Conservation (phyloP, 495 filamentous ascomycete species). For the Lentithecium fluviatile region DNA sequence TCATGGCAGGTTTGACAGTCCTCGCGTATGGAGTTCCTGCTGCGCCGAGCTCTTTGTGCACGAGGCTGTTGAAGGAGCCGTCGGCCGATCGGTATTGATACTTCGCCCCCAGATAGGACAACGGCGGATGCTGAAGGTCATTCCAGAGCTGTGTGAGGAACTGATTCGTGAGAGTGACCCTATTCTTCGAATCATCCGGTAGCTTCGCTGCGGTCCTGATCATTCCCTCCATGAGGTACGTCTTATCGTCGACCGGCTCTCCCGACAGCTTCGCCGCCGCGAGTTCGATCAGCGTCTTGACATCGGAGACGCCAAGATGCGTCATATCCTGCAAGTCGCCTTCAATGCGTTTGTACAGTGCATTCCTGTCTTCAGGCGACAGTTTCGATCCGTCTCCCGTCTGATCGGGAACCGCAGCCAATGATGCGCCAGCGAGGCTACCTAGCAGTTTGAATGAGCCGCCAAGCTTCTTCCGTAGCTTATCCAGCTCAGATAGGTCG, state of each 20-base stretch:
- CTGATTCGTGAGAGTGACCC: conserved; percentile 55
- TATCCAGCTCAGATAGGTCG: conserved; percentile 29
- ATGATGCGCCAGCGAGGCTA: conserved; percentile 29
- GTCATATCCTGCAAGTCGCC: conserved; percentile 38
- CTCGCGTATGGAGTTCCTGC: conserved; percentile 68
- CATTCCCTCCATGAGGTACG: conserved; percentile 58
- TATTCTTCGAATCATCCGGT: conserved; percentile 54
- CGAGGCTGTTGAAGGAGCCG: conserved; percentile 66
- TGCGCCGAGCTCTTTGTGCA: conserved; percentile 65
- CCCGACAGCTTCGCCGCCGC: conserved; percentile 34
- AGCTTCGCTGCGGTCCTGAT: conserved; percentile 52
- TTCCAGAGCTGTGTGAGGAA: conserved; percentile 66
- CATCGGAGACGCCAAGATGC: conserved; percentile 46
- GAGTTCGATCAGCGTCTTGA: conserved; percentile 50
- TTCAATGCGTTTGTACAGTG: conserved; percentile 24
- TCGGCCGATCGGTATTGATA: conserved; percentile 66
- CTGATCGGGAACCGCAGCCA: conserved; percentile 38
- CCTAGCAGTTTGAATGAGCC: conserved; percentile 32
- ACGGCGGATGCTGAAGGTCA: conserved; percentile 67
- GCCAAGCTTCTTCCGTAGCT: conserved; percentile 26
- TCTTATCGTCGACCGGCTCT: conserved; percentile 44
- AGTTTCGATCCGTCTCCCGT: conserved; percentile 44
- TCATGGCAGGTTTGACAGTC: conserved; percentile 61
- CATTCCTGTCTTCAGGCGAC: conserved; percentile 35
- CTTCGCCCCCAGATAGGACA: conserved; percentile 56